A percentile compares a stretch with the other conserved stretches of the same genome.
Conservation (phyloP, 2,329 filamentous ascomycete genomes). For the Microdochium trichocladiopsis region DNA sequence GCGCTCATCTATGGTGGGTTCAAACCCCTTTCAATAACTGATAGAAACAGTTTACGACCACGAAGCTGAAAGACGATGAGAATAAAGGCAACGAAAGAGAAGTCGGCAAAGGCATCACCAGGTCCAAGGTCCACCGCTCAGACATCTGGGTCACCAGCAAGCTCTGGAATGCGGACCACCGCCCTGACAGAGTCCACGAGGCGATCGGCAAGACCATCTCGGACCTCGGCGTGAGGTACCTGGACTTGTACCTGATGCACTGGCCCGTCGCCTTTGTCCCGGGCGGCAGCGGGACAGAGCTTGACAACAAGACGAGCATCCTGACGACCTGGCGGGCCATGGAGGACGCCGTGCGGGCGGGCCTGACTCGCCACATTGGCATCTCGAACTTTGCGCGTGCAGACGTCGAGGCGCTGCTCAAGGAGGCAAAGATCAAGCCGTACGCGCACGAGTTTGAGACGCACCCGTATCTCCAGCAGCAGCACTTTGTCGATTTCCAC, state of each 20-base stretch:
- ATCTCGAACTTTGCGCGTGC: slow-evolving; percentile 50
- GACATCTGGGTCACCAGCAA: slow-evolving; percentile 44
- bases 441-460: slow-evolving; percentile 52
- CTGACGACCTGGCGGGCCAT: slow-evolving; percentile 50
- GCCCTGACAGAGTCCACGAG: slow-evolving; percentile 26
- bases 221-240: slow-evolving; percentile 38
- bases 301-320: slow-evolving; percentile 20
- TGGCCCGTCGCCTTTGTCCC: slow-evolving; percentile 28
- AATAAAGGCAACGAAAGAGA: slow-evolving; percentile 41
- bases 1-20: slow-evolving; percentile 18
- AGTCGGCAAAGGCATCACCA: slow-evolving; percentile 37
- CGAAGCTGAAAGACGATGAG: too few relatives aligned
- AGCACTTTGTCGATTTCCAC: slow-evolving; percentile 37
- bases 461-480: slow-evolving; percentile 44
- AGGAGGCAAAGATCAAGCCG: slow-evolving; percentile 39
- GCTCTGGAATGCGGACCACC: slow-evolving; percentile 21
- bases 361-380: slow-evolving; percentile 50
- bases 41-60: too few relatives aligned
- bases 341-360: slow-evolving; percentile 43
- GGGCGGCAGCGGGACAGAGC: slow-evolving; percentile 12
- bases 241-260: slow-evolving; percentile 46
- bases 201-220: slow-evolving; percentile 39
- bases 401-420: slow-evolving; percentile 28
- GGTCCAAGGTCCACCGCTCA: slow-evolving; percentile 39
- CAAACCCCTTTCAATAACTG: too few relatives aligned